Evolutionary conservation across 1,284 basidiomycete genomes (phyloP), one percentile per base, ranked within the genome.

Genomic region (Cystobasidium pallidum): DNA sequence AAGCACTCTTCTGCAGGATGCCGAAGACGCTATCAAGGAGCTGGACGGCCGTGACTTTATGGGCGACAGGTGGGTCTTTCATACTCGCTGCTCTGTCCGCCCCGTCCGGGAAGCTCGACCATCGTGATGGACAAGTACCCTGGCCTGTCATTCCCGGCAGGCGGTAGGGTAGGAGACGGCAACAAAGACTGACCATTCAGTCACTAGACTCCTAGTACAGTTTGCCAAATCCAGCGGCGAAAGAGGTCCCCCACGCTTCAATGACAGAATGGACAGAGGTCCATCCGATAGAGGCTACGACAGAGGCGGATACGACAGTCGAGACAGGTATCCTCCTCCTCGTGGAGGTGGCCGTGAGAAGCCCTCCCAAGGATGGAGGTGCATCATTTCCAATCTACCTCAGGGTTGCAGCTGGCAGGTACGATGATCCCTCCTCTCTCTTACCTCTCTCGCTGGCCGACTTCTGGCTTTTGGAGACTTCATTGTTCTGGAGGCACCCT

Each of bases 341-440:
- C 28, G 47, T 15, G 34, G 74, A n/a, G n/a, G n/a, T n/a, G n/a
- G n/a, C n/a, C n/a, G n/a, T 26, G 61, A 62, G 32, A 59, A 49
- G 65, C 70, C 62, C 70, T 74, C 57, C 57, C 67, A 45, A 75
- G 94, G 91, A 10, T 87, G 90, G 76, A 89, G 92, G 77, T 84
- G 96, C 66, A 84, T 89, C 73, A 91, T 97, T 71, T 87, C 89
- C 63, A 91, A 91, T 73, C 86, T 97, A 75, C 91, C 91, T 76
- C 88, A 89, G 78, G 91, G 94, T 80, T 94, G 92, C 55, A 94
- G 92, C 82, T 97, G 94, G 94, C 94, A 97, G 92, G 94, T 97
- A 87, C 76, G 77, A 65, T 76, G 45, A 43, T 1, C 54, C 58
- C 62, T n/a, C 75, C 57, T 58, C 51, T 39, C 26, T 17, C 64